phyloP scores from a whole-genome alignment of 305 asterid genomes.

The Caryopteris hybrid region DNA sequence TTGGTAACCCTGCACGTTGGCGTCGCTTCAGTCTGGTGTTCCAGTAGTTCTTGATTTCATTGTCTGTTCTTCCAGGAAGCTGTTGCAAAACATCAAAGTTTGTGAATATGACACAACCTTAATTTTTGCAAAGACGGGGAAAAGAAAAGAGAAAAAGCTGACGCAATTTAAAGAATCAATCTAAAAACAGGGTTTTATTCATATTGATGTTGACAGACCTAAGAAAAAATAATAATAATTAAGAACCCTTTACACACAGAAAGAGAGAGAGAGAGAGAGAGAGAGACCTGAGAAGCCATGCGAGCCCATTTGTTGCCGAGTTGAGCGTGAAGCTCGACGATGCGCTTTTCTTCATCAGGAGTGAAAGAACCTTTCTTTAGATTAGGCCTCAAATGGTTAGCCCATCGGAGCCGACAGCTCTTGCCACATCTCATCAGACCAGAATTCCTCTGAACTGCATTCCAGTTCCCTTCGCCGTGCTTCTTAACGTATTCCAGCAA shows the following conservation, averaged over 20 bases:
- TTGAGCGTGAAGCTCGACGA: constrained; percentile 67
- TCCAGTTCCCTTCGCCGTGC: constrained; percentile 82
- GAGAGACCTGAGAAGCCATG: constrained; percentile 75
- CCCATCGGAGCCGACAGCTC: constrained; percentile 80
- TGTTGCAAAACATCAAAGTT: too few species aligned
- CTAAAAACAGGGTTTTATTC: too few species aligned
- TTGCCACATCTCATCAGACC: constrained; percentile 78
- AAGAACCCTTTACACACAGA: too few species aligned
- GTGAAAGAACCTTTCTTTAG: constrained; percentile 74
- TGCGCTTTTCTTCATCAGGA: constrained; percentile 50
- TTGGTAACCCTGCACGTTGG: constrained; percentile 48
- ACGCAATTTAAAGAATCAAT: not conserved
- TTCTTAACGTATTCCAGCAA: constrained; percentile 57
- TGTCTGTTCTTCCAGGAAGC: constrained; percentile 66
- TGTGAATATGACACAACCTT: too few species aligned
- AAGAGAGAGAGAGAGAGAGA: constrained; percentile 3
- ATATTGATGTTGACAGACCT: too few species aligned
- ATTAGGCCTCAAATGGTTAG: constrained; percentile 76
- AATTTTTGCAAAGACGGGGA: too few species aligned
- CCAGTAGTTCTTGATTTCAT: constrained; percentile 66
- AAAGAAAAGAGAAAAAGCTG: not conserved
- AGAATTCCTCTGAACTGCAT: constrained; percentile 64
- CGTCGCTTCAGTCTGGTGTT: constrained; percentile 56
- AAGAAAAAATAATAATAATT: too few species aligned
- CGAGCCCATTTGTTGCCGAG: constrained; percentile 91